A percentile compares a stretch with the other conserved stretches of the same genome.
phyloP scores from a whole-genome alignment of 345 rosid species.

The Odontarrhena argentea region DNA sequence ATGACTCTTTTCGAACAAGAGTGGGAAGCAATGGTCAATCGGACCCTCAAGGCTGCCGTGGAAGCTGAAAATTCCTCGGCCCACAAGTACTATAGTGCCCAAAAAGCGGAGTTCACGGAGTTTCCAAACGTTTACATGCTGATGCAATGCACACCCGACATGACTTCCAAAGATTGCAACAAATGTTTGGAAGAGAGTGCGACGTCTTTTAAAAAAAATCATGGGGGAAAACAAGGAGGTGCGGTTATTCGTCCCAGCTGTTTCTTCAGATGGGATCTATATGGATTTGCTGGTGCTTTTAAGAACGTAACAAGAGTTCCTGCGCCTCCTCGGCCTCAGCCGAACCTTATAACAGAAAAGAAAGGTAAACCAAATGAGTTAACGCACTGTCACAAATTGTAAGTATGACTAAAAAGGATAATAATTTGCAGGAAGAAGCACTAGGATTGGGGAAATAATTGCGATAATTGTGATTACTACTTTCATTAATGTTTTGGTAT shows the following conservation, averaged over 20 bases:
- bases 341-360: background rate
- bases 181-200: constrained; percentile 32
- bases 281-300: constrained; percentile 23
- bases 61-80: constrained; percentile 19
- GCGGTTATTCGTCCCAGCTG: constrained; percentile 44
- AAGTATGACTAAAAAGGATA: background rate
- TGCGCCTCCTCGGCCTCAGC: constrained; percentile 14
- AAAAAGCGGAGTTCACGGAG: background rate
- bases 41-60: background rate
- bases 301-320: constrained; percentile 9
- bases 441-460: background rate
- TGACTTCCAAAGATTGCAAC: constrained; percentile 37
- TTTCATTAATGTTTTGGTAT: background rate
- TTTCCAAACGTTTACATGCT: constrained; percentile 35
- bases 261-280: constrained; percentile 49
- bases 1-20: constrained; percentile 28
- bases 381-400: background rate
- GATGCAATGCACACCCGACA: constrained; percentile 54
- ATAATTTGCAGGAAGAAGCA: background rate
- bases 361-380: constrained; percentile 6
- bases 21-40: constrained; percentile 31
- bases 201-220: background rate
- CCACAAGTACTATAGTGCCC: constrained; percentile 41
- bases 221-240: constrained; percentile 43
- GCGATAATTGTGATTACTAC: constrained; percentile 16